A percentile compares a stretch with the other conserved stretches of the same genome.
phyloP scores from a whole-genome alignment of 768 basidiomycete genomes.

The Lentinula edodes region DNA sequence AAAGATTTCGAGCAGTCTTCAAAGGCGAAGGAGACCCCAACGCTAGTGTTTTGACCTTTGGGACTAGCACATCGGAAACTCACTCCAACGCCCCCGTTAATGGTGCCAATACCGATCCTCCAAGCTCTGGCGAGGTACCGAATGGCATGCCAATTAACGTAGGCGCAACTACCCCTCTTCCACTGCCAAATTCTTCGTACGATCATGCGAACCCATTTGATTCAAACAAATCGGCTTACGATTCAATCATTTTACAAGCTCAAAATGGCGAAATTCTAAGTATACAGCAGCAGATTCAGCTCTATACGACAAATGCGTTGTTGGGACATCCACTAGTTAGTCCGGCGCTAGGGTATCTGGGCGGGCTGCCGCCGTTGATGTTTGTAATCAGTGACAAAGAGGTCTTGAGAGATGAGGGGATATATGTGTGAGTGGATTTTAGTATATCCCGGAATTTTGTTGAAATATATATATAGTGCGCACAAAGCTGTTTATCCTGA shows the following conservation, averaged over 20 bases:
- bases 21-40: constrained; percentile 10
- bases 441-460: background rate
- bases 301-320: constrained; percentile 79
- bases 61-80: background rate
- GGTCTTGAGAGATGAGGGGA: constrained; percentile 86
- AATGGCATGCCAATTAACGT: constrained; percentile 35
- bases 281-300: constrained; percentile 71
- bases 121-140: background rate
- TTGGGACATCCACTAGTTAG: constrained; percentile 80
- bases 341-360: constrained; percentile 75
- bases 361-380: constrained; percentile 83
- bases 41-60: background rate
- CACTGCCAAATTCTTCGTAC: constrained; percentile 16
- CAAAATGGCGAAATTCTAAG: constrained; percentile 46
- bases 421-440: constrained; percentile 60
- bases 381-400: constrained; percentile 87
- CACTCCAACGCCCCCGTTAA: background rate
- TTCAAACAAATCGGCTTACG: constrained; percentile 22
- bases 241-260: constrained; percentile 40
- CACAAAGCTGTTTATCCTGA: constrained; percentile 89
- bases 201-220: background rate
- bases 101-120: background rate
- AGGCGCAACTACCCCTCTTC: constrained; percentile 41
- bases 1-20: constrained; percentile 55
- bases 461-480: constrained; percentile 40